Base-by-base conservation (phyloP, 805 yeast genomes). In the Hanseniaspora jakobsenii region DNA sequence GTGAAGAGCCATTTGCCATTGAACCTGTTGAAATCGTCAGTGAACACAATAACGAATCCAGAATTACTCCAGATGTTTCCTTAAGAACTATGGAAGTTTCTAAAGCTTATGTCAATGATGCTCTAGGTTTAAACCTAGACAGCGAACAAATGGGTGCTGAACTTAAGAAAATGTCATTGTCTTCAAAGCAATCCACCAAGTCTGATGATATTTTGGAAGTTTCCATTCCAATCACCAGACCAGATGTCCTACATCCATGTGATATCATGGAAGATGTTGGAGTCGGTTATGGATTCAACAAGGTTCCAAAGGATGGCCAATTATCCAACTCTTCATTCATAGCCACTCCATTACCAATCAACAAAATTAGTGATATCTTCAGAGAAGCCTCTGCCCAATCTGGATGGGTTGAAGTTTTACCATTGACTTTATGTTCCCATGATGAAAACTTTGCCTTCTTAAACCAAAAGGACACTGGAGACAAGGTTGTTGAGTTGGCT, bases 221-320 rank as follows among this genome's bases (percentile, higher is more conserved):
- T 47, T 60, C 65, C 30, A 75, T 91, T 48, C 99, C 99, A 51
- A 79, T 84, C 56, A 91, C 98, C 30, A 81, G 99, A 69, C 78
- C 97, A 9, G 99, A 91, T 64, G 74, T 91, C 50, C 71, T 91
- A 57, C 99, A 91, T 64, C 94, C 85, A 61, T 89, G 97, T 71
- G 99, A 91, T 65, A 79, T 91, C 53, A 83, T 91, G 94, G 99
- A 91, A 65, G 99, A 91, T 63, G 95, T 89, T 38, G 98, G 95
- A 38, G 81, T 91, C 58, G 93, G 85, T 24, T 91, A 85, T 60
- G 99, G 98, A 47, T 91, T 81, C 71, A 81, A 87, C 66, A 85
- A 83, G 60, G 71, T 91, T 58, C 73, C 72, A 51, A 84, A 79
- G 65, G 77, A 91, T 41, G 73, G 73, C 52, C 84, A 91, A 57